Conservation (phyloP, 306 rosid genomes). For the Myrica gale region DNA sequence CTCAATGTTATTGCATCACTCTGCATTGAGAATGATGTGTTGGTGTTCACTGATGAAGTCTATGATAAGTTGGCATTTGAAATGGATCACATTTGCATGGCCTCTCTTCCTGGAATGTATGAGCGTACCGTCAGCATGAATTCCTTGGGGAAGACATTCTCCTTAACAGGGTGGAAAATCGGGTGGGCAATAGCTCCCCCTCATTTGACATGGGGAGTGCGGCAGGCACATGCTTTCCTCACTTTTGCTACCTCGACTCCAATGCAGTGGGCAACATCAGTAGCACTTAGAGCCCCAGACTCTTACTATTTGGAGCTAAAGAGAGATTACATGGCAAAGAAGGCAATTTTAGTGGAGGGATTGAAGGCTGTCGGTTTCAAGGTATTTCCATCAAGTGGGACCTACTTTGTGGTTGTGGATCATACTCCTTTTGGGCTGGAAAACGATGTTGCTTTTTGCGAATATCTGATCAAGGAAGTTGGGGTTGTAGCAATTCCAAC, state of each 20-base stretch:
- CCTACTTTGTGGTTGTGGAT: conserved; percentile 88
- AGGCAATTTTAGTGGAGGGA: conserved; percentile 79
- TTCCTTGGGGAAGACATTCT: conserved; percentile 88
- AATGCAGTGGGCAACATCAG: conserved; percentile 88
- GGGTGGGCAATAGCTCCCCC: conserved; percentile 90
- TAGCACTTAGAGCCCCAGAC: conserved; percentile 86
- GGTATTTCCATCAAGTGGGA: conserved; percentile 83
- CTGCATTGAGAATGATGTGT: conserved; percentile 81
- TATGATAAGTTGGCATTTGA: conserved; percentile 90
- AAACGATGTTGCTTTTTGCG: conserved; percentile 77
- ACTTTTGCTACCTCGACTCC: conserved; percentile 83
- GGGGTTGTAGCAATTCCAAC: conserved; percentile 97
- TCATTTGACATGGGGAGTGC: conserved; percentile 77
- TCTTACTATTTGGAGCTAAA: conserved; percentile 70
- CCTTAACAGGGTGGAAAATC: conserved; percentile 91
- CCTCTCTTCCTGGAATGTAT: conserved; percentile 87
- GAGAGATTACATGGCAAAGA: conserved; percentile 74
- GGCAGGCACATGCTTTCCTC: conserved; percentile 72
- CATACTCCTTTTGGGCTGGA: conserved; percentile 90
- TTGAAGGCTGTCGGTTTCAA: conserved; percentile 76
- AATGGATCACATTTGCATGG: conserved; percentile 79
- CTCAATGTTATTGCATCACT: conserved; percentile 66
- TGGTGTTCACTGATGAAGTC: conserved; percentile 81
- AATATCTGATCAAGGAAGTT: conserved; percentile 83
- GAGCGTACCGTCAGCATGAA: conserved; percentile 86